These are phyloP conservation scores for Nitzschia sp. DNA, from an alignment of 108 stramenopile genomes.

Conservation along the genomic window DNA sequence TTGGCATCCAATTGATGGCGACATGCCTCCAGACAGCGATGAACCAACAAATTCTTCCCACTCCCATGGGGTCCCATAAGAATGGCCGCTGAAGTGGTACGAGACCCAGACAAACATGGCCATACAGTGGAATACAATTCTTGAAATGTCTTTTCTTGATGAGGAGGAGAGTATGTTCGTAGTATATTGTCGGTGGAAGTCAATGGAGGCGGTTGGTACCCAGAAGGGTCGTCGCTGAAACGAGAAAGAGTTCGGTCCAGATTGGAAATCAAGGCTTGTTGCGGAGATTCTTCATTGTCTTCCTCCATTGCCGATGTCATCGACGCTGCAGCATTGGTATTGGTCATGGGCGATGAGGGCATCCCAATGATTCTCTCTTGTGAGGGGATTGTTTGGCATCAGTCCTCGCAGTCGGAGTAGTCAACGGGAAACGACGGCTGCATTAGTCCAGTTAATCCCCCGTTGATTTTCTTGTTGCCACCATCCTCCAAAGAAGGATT, in stretches of 20 bases:
- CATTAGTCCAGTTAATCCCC: too few relatives aligned
- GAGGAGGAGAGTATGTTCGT: conserved; percentile 32
- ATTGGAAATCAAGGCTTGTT: neutral
- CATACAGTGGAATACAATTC: conserved; percentile 35
- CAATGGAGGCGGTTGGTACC: neutral
- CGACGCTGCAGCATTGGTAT: too few relatives aligned
- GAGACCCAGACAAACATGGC: conserved; percentile 19
- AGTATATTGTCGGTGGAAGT: conserved; percentile 23
- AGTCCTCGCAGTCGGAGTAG: too few relatives aligned
- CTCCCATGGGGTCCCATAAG: conserved; percentile 72
- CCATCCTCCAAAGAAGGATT: too few relatives aligned
- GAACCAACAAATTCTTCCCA: conserved; percentile 72
- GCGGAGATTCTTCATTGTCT: too few relatives aligned
- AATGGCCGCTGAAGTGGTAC: conserved; percentile 62
- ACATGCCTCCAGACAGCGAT: conserved; percentile 58
- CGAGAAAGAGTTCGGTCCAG: conserved; percentile 8
- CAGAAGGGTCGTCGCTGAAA: conserved; percentile 11
- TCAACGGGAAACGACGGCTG: too few relatives aligned
- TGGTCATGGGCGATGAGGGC: too few relatives aligned
- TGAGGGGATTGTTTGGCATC: too few relatives aligned
- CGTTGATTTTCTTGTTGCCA: too few relatives aligned
- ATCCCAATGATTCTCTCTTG: too few relatives aligned
- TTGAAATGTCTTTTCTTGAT: conserved; percentile 37
- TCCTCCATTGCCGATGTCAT: too few relatives aligned
- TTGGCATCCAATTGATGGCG: conserved; percentile 17